Conservation (phyloP, 1,139 yeast genomes). For the Schizosaccharomyces versatilis region DNA sequence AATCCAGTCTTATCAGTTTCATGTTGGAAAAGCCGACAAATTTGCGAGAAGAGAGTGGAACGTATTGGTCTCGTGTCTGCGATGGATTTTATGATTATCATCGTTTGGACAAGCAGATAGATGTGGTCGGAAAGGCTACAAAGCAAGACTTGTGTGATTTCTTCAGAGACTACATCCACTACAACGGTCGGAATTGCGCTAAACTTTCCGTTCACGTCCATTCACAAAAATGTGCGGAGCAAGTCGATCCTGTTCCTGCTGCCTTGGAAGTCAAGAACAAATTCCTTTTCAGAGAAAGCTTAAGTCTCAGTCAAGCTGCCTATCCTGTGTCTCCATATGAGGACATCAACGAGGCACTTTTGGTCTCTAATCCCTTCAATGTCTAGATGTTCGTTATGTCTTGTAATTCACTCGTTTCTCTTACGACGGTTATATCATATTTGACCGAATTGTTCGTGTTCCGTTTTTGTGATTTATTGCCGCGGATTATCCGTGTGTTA, state of each 20-base stretch:
- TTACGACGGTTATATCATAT: no score
- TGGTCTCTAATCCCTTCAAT: slow-evolving; percentile 20
- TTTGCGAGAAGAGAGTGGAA: slow-evolving; percentile 46
- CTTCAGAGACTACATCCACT: slow-evolving; percentile 28
- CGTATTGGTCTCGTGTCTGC: slow-evolving; percentile 45
- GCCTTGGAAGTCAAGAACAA: not conserved
- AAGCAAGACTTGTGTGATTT: slow-evolving; percentile 37
- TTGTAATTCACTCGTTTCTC: no score
- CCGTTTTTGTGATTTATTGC: no score
- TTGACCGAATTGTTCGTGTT: no score
- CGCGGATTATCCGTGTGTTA: no score
- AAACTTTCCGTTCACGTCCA: slow-evolving; percentile 45
- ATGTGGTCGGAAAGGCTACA: slow-evolving; percentile 30
- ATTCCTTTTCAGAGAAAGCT: not conserved
- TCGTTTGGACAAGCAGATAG: slow-evolving; percentile 33
- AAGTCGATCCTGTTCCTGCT: not conserved
- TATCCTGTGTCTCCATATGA: slow-evolving; percentile 21
- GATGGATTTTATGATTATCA: slow-evolving; percentile 60
- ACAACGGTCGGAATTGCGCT: slow-evolving; percentile 22
- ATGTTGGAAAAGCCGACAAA: slow-evolving; percentile 56
- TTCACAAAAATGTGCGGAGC: slow-evolving; percentile 24
- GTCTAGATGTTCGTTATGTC: no score
- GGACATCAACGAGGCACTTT: slow-evolving; percentile 42
- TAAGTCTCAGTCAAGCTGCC: slow-evolving; percentile 14
- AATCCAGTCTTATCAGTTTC: slow-evolving; percentile 41